Evolutionary conservation across 306 rosid genomes (phyloP).

Genomic region (Lathyrus oleraceus): DNA sequence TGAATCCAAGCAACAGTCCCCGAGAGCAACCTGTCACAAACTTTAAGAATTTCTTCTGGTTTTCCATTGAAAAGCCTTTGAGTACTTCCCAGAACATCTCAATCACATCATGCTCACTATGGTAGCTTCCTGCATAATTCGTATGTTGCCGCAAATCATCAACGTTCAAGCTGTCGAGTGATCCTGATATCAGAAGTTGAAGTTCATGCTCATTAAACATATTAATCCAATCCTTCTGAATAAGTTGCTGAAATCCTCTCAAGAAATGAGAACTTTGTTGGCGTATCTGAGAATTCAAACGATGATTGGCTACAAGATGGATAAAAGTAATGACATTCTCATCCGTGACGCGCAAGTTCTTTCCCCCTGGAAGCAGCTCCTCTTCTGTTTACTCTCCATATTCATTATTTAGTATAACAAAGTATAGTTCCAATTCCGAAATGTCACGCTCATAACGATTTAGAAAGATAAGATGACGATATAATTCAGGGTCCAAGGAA

Average conservation of each 20-base stretch:
- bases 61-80: conserved; percentile 83
- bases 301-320: conserved; percentile 97
- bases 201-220: conserved; percentile 98
- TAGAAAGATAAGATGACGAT: too few relatives aligned
- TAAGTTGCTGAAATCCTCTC: conserved; percentile 96
- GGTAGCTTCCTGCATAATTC: conserved; percentile 87
- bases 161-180: conserved; percentile 94
- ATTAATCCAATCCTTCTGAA: conserved; percentile 96
- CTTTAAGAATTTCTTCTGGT: conserved; percentile 89
- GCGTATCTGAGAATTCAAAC: conserved; percentile 95
- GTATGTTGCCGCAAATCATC: conserved; percentile 81
- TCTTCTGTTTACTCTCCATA: too few relatives aligned
- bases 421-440: too few relatives aligned
- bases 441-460: too few relatives aligned
- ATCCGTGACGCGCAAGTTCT: conserved; percentile 68
- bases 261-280: conserved; percentile 97
- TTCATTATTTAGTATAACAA: too few relatives aligned
- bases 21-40: conserved; percentile 97
- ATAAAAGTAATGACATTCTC: conserved; percentile 91
- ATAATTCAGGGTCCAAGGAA: too few relatives aligned
- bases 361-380: conserved; percentile 86
- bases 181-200: conserved; percentile 98
- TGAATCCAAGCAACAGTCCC: conserved; percentile 94
- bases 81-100: conserved; percentile 93
- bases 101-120: conserved; percentile 81